phyloP scores from a whole-genome alignment of 768 basidiomycete genomes.

The Lentinula detonsa region DNA sequence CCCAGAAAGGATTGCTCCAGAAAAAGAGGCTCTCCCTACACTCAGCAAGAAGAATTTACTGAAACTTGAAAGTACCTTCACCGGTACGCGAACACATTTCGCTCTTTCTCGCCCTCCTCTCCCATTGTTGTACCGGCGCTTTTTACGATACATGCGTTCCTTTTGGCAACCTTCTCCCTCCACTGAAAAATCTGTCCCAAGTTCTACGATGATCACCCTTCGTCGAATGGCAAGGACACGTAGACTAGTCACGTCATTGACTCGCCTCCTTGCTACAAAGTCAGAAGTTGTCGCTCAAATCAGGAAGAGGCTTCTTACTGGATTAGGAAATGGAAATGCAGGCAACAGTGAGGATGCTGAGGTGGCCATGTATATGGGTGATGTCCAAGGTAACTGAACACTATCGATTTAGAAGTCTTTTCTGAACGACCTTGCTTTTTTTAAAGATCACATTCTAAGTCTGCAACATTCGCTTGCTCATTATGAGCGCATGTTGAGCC shows the following conservation, averaged over 20 bases:
- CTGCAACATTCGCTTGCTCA: slow-evolving; percentile 80
- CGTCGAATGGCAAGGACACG: slow-evolving; percentile 76
- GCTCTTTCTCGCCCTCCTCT: slow-evolving; percentile 24
- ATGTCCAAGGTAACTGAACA: slow-evolving; percentile 69
- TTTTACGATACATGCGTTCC: slow-evolving; percentile 24
- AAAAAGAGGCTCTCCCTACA: slow-evolving; percentile 1
- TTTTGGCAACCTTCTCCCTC: slow-evolving; percentile 3
- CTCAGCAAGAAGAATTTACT: slow-evolving; percentile 1
- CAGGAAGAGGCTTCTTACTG: slow-evolving; percentile 60
- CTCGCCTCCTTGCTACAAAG: slow-evolving; percentile 72
- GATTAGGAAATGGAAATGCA: slow-evolving; percentile 23
- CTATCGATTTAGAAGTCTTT: background rate
- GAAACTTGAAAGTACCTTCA: background rate
- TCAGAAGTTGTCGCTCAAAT: slow-evolving; percentile 77
- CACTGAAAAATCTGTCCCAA: background rate
- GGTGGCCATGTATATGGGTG: slow-evolving; percentile 83
- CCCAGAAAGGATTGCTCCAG: background rate
- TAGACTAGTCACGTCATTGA: slow-evolving; percentile 72
- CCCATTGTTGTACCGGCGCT: slow-evolving; percentile 27
- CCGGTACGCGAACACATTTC: slow-evolving; percentile 4
- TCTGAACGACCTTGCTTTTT: background rate
- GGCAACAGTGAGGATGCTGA: slow-evolving; percentile 52
- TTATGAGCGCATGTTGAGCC: slow-evolving; percentile 83
- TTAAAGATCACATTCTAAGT: slow-evolving; percentile 81
- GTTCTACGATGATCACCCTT: slow-evolving; percentile 41